Base-by-base conservation (phyloP, 2,329 filamentous ascomycete genomes). In the Ceratocystiopsis sp. region DNA sequence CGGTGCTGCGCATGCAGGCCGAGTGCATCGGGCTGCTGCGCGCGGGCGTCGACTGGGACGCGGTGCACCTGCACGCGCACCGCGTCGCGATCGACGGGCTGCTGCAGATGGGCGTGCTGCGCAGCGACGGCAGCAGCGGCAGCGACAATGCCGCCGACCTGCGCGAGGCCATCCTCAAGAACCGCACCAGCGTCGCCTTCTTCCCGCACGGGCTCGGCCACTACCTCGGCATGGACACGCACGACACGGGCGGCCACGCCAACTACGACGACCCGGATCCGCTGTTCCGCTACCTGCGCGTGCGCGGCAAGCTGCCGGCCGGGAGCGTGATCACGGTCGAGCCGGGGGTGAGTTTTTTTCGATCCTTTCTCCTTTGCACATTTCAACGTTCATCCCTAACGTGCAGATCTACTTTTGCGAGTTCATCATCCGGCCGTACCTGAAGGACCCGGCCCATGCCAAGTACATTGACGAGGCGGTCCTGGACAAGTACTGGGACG, bases 291-390 rank as follows among this genome's bases (percentile, higher is more conserved):
- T 96, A 95, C 56, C 65, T 98, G 47, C 71, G 91, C 38, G 78
- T 93, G 35, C 68, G 91, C 42, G 80, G 83, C 13, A 69, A 63
- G 18, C 60, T 95, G 40, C 84, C 85, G 0, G 79, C 77, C 0
- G 80, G 82, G 9, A 80, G 80, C 41, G 84, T 98, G 19, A 78
- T 98, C 42, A 98, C 91, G 0, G 89, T 96, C 35, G 91, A 98
- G 65, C 91, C 91, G 13, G 91, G 91, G 40, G 75, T 84, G 67
- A 61, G 75, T 67, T 42, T 33, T 40, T 8, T 14, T 36, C 41
- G 19, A 14, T 37, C 3, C 3, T 17, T 38, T 35, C 42, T 45
- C 2, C 14, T 38, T 12, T 35, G 2, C 19, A 4, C 34, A 2
- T 12, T 12, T 16, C 10, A n/a, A n/a, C n/a, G n/a, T n/a, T n/a